These are phyloP conservation scores for Gautieria morchelliformis DNA, from an alignment of 768 basidiomycete genomes.

Conservation along the genomic window DNA sequence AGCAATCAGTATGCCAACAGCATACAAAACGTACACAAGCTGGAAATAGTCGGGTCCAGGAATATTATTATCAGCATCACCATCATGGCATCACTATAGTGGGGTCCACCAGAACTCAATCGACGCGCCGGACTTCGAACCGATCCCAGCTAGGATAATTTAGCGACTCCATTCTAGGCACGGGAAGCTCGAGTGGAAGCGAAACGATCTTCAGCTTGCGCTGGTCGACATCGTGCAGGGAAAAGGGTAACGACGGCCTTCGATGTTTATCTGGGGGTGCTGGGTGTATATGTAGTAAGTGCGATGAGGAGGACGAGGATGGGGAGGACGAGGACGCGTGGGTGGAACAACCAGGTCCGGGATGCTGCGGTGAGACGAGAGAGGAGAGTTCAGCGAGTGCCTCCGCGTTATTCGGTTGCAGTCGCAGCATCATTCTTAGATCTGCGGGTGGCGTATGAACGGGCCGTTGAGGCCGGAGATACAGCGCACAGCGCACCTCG, in stretches of 20 bases:
- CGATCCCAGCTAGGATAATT: slow-evolving; percentile 8
- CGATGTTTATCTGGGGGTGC: slow-evolving; percentile 5
- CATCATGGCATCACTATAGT: neutral
- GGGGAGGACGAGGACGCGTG: neutral
- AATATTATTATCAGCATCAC: neutral
- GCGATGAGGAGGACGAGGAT: neutral
- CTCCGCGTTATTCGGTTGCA: slow-evolving; percentile 58
- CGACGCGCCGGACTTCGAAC: slow-evolving; percentile 6
- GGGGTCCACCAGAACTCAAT: neutral
- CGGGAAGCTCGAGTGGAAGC: slow-evolving; percentile 4
- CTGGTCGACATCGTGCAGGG: slow-evolving; percentile 2
- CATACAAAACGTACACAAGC: neutral
- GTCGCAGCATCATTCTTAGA: slow-evolving; percentile 45
- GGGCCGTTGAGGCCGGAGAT: neutral
- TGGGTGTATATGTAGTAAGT: slow-evolving; percentile 6
- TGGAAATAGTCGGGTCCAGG: neutral
- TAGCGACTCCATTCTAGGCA: slow-evolving; percentile 2
- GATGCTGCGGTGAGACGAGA: slow-evolving; percentile 19
- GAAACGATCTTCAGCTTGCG: slow-evolving; percentile 3
- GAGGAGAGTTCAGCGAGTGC: slow-evolving; percentile 47
- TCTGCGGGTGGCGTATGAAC: slow-evolving; percentile 29
- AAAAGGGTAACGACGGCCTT: slow-evolving; percentile 3
- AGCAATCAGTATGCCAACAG: neutral
- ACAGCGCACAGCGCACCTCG: slow-evolving; percentile 32
- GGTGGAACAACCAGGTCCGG: neutral